Evolutionary conservation across 306 rosid genomes (phyloP).

Genomic region (Vigna reflexopilosa): DNA sequence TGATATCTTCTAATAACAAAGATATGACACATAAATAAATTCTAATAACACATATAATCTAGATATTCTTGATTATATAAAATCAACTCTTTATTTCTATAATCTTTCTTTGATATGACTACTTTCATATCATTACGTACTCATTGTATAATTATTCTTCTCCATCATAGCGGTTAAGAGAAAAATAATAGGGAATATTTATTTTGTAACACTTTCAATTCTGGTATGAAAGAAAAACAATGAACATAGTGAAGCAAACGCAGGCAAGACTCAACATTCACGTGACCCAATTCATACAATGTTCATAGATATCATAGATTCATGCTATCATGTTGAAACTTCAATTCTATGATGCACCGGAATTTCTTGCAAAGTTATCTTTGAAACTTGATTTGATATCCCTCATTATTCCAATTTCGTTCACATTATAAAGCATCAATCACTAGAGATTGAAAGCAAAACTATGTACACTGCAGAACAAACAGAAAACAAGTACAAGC

Average conservation of each 20-base stretch:
- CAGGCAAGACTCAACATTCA: not conserved
- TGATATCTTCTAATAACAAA: too few relatives aligned
- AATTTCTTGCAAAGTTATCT: not conserved
- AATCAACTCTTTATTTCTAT: too few relatives aligned
- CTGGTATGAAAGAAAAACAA: not conserved
- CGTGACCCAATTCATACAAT: not conserved
- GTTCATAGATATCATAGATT: not conserved
- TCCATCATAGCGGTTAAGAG: not conserved
- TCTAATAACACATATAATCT: too few relatives aligned
- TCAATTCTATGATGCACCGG: not conserved
- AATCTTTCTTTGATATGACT: not conserved
- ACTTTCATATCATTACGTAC: not conserved
- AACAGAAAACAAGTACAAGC: not conserved
- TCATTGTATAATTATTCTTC: not conserved
- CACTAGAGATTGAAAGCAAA: not conserved
- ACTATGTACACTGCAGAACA: not conserved
- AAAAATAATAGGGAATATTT: not conserved
- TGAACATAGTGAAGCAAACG: constrained; percentile 9
- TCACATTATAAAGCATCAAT: constrained; percentile 9
- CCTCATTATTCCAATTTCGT: not conserved
- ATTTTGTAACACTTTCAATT: too few relatives aligned
- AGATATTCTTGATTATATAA: too few relatives aligned
- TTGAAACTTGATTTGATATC: not conserved
- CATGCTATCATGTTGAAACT: not conserved
- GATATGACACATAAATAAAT: too few relatives aligned